Evolutionary conservation across 805 yeast species (phyloP), one percentile per base, ranked within the genome.

Genomic region (Saccharomycopsis sp.): DNA sequence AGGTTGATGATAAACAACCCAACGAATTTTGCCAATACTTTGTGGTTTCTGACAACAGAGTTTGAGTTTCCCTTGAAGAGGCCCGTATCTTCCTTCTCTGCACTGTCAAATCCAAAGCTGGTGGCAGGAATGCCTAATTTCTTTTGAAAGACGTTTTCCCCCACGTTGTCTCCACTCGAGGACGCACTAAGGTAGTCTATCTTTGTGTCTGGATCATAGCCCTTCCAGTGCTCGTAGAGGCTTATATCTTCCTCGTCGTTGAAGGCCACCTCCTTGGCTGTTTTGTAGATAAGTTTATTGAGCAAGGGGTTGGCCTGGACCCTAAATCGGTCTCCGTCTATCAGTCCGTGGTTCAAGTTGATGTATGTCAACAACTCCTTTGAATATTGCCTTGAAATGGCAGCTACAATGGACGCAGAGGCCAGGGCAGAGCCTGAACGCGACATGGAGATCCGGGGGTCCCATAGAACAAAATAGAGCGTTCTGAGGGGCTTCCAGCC

Each of bases 381-480:
- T 50, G 74, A 71, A 34, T 87, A 68, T 29, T 65, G 64, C 16
- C 73, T 65, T 1, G 76, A 76, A 57, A 79, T 73, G 56, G 81
- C 81, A 66, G 87, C 91, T 3, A 84, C 90, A 73, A 77, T 87
- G 64, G 88, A 92, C 0, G 92, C 84, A 0, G 90, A 12, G 48
- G 18, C 48, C 16, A 7, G 8, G 12, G 37, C 5, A 7, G 37
- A 29, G 4, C 16, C 16, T 7, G 18, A 4, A 16, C 21, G 48
- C 18, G 48, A 44, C 21, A 44, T 44, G 8, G 48, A 44, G 18
- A 44, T 44, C 48, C 34, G 24, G 14, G 37, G 20, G 34, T 50
- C 53, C 53, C 53, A 50, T 21, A 24, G 29, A 21, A 50, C 34
- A 8, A 50, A 50, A 24, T 15, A 21, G 5, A 50, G 14, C 34